phyloP scores from a whole-genome alignment of 345 rosid species.

The Brassica carinata region DNA sequence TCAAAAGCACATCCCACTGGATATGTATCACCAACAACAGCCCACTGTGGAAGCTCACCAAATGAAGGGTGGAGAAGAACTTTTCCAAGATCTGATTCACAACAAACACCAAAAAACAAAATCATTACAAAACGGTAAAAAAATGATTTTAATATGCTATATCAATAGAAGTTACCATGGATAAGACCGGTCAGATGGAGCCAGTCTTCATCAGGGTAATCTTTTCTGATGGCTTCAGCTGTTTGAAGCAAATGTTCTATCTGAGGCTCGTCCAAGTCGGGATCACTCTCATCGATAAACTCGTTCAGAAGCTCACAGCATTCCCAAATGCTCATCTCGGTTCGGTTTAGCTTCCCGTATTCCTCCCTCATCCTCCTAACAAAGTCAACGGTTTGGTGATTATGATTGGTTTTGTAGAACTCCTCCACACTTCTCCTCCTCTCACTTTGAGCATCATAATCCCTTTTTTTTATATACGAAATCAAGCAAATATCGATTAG shows the following conservation, averaged over 20 bases:
- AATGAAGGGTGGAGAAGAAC: slow-evolving; percentile 73
- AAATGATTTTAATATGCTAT: not conserved
- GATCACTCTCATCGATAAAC: slow-evolving; percentile 67
- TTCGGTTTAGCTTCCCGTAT: slow-evolving; percentile 40
- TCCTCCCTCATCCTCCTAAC: slow-evolving; percentile 51
- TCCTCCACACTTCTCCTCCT: slow-evolving; percentile 74
- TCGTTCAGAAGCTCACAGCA: slow-evolving; percentile 65
- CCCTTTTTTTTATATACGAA: slow-evolving; percentile 44
- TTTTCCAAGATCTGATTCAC: slow-evolving; percentile 72
- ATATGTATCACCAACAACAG: slow-evolving; percentile 86
- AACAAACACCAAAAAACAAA: slow-evolving; percentile 4
- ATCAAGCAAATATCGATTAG: not conserved
- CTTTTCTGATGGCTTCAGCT: slow-evolving; percentile 71
- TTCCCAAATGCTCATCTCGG: slow-evolving; percentile 63
- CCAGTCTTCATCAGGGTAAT: slow-evolving; percentile 66
- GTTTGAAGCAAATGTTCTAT: slow-evolving; percentile 66
- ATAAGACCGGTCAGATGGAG: slow-evolving; percentile 65
- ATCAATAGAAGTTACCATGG: slow-evolving; percentile 45
- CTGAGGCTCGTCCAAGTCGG: slow-evolving; percentile 68
- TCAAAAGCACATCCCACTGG: slow-evolving; percentile 90
- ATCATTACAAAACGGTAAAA: not conserved
- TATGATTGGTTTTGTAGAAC: slow-evolving; percentile 73
- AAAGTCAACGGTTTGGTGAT: slow-evolving; percentile 77
- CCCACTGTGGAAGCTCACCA: slow-evolving; percentile 94
- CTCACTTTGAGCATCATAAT: slow-evolving; percentile 71